A percentile compares a stretch with the other conserved stretches of the same genome.
These are phyloP conservation scores for Leptodermis oblonga DNA, from an alignment of 257 asterid genomes.

Conservation along the genomic window DNA sequence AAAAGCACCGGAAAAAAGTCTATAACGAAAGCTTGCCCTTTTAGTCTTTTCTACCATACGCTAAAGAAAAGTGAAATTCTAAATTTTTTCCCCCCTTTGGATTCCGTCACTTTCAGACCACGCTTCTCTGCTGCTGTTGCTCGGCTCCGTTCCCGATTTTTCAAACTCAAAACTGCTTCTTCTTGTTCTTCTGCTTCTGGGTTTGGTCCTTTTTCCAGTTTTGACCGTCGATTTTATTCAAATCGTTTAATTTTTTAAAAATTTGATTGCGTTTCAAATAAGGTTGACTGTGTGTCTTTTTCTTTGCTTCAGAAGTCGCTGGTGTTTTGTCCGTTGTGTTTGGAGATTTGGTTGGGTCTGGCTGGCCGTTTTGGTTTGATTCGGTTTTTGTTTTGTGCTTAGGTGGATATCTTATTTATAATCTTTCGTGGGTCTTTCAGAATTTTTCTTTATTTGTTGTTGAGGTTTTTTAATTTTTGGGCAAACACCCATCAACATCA, in stretches of 20 bases:
- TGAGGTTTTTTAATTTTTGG: background rate
- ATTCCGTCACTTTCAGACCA: slow-evolving; percentile 44
- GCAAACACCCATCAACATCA: background rate
- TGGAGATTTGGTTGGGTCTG: background rate
- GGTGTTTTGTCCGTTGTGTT: background rate
- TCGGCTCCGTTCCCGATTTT: slow-evolving; percentile 29
- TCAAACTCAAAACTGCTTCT: slow-evolving; percentile 31
- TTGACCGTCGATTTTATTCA: slow-evolving; percentile 13
- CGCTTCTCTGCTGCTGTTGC: slow-evolving; percentile 38
- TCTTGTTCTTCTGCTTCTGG: slow-evolving; percentile 16
- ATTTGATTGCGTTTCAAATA: slow-evolving; percentile 9
- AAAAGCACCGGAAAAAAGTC: slow-evolving; percentile 6
- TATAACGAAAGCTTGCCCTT: slow-evolving; percentile 40
- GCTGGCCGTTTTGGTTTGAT: slow-evolving; percentile 37
- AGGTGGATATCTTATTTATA: slow-evolving; percentile 57
- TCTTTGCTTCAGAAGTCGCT: slow-evolving; percentile 16
- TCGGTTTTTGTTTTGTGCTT: slow-evolving; percentile 44
- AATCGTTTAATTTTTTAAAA: background rate
- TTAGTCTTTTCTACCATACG: slow-evolving; percentile 44
- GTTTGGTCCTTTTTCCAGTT: slow-evolving; percentile 26
- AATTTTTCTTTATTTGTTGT: slow-evolving; percentile 24
- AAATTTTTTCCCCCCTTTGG: slow-evolving; percentile 35
- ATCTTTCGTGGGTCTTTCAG: slow-evolving; percentile 27
- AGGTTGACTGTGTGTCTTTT: slow-evolving; percentile 33
- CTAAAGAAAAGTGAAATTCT: slow-evolving; percentile 44